A percentile compares a stretch with the other conserved stretches of the same genome.
Conservation (phyloP, 192 early-diverging fungal genomes). For the Endogone sp. region DNA sequence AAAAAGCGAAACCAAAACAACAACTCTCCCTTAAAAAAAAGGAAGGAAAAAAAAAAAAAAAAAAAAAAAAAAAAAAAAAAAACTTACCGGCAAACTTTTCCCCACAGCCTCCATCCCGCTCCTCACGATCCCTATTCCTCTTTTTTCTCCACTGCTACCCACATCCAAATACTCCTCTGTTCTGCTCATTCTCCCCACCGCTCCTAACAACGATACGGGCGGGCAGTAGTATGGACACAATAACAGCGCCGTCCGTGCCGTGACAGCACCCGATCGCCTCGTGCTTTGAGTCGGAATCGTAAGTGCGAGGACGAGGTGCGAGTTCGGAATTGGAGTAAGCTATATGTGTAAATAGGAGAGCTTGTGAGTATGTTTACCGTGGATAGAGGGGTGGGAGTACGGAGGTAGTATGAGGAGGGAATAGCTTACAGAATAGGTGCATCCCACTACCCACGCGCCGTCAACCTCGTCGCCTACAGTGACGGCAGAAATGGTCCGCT, state of each 20-base stretch:
- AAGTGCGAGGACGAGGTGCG: conserved; percentile 36
- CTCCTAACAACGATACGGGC: conserved; percentile 48
- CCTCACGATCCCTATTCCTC: background rate
- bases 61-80: too few species aligned
- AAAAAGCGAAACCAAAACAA: too few species aligned
- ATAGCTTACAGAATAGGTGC: background rate
- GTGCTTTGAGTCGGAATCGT: conserved; percentile 20
- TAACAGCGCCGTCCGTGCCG: conserved; percentile 31
- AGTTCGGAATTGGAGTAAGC: conserved; percentile 34
- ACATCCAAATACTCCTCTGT: conserved; percentile 28
- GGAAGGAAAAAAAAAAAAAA: too few species aligned
- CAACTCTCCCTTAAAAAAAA: too few species aligned
- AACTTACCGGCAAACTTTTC: background rate
- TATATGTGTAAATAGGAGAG: too few species aligned
- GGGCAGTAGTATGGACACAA: conserved; percentile 40
- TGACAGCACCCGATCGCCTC: conserved; percentile 1
- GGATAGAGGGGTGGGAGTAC: background rate
- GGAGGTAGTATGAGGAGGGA: background rate
- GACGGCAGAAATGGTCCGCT: conserved; percentile 13
- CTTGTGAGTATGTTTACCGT: too few species aligned
- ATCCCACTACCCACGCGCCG: background rate
- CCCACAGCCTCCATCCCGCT: background rate
- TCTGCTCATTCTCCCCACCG: conserved; percentile 43
- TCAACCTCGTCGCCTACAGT: background rate
- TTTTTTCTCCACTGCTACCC: background rate